Evolutionary conservation across 176 grass and related monocot genomes (phyloP), one percentile per base, ranked within the genome.

Genomic region (Oryza punctata): DNA sequence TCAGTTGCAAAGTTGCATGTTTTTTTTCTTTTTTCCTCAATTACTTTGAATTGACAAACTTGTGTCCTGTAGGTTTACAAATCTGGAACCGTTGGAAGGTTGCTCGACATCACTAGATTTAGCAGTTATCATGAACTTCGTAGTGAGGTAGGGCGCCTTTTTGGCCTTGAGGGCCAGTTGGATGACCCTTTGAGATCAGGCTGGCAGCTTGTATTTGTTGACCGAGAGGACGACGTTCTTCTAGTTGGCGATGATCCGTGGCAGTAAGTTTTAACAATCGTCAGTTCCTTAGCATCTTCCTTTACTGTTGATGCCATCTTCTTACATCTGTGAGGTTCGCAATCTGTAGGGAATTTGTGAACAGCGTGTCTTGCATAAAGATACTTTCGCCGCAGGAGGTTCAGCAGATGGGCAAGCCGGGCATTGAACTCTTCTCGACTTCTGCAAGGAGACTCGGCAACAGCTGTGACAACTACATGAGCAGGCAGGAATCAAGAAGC

Each of bases 201-300:
- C 96, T 98, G 96, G 96, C 96, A 98, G 96, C 96, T 98, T 98
- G 96, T 93, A 93, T 98, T 95, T 85, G 87, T 98, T 79, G 96
- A 98, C 73, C 72, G 82, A 65, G 96, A 98, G 87, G 85, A 88
- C 43, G 96, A 98, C 74, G 77, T 93, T 81, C 96, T 98, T 89
- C 93, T 98, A 75, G 90, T 98, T 49, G 96, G 96, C 6, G 96
- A 98, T 86, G 96, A 93, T 60, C 96, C 96, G 0, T 98, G 96
- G 96, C 96, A 93, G 96, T 98, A 91, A 93, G 86, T 89, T 80
- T 45, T 54, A 73, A 32, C 29, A 23, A 41, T 33, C 59, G 5
- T 78, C 33, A 68, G 12, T 71, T 85, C 67, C 27, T 61, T 37
- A 40, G 18, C 40, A 67, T 41, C 49, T 54, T 24, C 9, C 47